phyloP scores from a whole-genome alignment of 2,329 filamentous ascomycete genomes.

The Paraphoma sp. region DNA sequence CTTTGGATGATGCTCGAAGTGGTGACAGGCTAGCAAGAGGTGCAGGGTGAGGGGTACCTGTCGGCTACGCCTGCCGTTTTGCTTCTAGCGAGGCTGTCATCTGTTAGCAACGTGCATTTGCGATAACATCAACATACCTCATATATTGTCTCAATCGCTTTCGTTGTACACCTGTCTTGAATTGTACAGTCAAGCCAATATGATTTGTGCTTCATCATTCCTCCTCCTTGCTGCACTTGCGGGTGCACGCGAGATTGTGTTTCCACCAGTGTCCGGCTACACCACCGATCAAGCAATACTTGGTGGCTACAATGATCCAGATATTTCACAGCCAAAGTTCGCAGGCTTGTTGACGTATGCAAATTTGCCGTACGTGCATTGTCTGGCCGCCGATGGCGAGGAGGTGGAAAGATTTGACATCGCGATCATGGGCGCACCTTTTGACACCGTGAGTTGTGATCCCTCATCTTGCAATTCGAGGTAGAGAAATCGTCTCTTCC shows the following conservation, averaged over 20 bases:
- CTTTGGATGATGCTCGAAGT: not conserved
- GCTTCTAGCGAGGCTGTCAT: conserved; percentile 5
- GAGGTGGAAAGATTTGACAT: conserved; percentile 56
- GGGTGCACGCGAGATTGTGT: conserved; percentile 51
- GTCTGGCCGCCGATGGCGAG: conserved; percentile 44
- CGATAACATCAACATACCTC: conserved; percentile 4
- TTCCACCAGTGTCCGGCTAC: conserved; percentile 48
- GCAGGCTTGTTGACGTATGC: conserved; percentile 56
- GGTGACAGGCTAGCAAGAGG: not conserved
- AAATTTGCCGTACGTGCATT: conserved; percentile 57
- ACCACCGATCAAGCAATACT: conserved; percentile 42
- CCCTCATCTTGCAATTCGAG: too few species aligned
- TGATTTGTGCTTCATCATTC: not conserved
- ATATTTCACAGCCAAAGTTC: conserved; percentile 44
- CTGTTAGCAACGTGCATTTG: conserved; percentile 1
- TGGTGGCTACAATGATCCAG: conserved; percentile 22
- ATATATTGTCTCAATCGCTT: not conserved
- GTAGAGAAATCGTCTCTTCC: too few species aligned
- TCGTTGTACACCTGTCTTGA: not conserved
- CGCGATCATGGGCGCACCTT: conserved; percentile 57
- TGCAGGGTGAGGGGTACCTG: conserved; percentile 5
- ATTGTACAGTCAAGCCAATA: not conserved
- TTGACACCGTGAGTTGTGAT: conserved; percentile 53
- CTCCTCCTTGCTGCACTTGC: not conserved
- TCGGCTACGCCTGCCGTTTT: conserved; percentile 20